Conservation (phyloP, 2,329 filamentous ascomycete genomes). For the Aspergillus sp. region DNA sequence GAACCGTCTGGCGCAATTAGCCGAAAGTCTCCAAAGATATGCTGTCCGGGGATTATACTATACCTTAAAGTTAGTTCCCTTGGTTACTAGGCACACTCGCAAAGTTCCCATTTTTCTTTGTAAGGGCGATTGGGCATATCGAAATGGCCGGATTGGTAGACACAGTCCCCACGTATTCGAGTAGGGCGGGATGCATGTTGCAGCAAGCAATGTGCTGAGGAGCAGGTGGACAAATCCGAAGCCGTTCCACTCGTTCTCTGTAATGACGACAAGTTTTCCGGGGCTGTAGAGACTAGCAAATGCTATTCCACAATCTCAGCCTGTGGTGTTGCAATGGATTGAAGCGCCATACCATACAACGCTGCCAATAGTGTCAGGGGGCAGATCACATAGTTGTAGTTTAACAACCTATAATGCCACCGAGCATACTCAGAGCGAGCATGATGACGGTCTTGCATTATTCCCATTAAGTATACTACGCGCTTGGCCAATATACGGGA, state of each 20-base stretch:
- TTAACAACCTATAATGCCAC: background rate
- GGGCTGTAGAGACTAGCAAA: background rate
- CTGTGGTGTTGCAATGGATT: background rate
- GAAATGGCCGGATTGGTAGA: conserved; percentile 6
- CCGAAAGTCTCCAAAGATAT: background rate
- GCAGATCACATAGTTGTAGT: conserved; percentile 7
- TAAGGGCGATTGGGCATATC: background rate
- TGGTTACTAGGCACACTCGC: conserved; percentile 8
- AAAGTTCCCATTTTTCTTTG: conserved; percentile 4
- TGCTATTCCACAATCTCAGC: background rate
- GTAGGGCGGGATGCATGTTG: conserved; percentile 2
- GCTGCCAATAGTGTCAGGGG: conserved; percentile 5
- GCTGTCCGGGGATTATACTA: too few relatives aligned
- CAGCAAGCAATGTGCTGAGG: background rate
- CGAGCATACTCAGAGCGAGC: too few relatives aligned
- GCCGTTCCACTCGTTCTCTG: conserved; percentile 1
- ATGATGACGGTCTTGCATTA: too few relatives aligned
- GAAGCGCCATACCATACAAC: conserved; percentile 1
- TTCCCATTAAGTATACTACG: too few relatives aligned
- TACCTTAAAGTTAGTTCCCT: conserved; percentile 8
- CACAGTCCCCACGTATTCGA: conserved; percentile 5
- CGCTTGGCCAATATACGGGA: too few relatives aligned
- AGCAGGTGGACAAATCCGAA: background rate
- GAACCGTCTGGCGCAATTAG: background rate
- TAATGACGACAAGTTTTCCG: conserved; percentile 2